These are phyloP conservation scores for Neopestalotiopsis sp. DNA, from an alignment of 2,329 filamentous ascomycete genomes.

Conservation along the genomic window DNA sequence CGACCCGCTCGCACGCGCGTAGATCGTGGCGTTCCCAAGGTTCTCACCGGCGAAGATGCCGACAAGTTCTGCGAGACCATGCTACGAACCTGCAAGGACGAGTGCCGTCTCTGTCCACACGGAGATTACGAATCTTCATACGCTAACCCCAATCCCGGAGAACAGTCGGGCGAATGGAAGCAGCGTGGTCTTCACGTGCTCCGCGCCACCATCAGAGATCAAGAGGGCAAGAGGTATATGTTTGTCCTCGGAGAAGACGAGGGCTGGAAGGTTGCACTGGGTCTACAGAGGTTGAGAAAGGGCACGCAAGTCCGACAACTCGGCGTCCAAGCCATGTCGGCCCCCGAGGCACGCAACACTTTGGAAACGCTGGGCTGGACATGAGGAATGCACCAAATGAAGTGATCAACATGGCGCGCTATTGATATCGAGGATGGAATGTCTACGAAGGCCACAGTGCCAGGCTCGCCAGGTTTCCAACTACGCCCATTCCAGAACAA, in stretches of 20 bases:
- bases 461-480: not conserved
- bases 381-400: conserved; percentile 16
- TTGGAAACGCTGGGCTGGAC: conserved; percentile 65
- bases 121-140: conserved; percentile 44
- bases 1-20: conserved; percentile 49
- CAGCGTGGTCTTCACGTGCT: conserved; percentile 64
- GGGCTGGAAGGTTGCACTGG: conserved; percentile 70
- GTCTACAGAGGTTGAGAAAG: conserved; percentile 63
- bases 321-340: conserved; percentile 61
- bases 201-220: conserved; percentile 67
- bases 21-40: conserved; percentile 54
- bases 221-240: conserved; percentile 69
- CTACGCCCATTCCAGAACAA: not conserved
- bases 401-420: not conserved
- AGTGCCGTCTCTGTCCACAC: conserved; percentile 61
- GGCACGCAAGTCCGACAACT: conserved; percentile 65
- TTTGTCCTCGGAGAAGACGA: conserved; percentile 70
- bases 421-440: not conserved
- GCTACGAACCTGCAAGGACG: conserved; percentile 67
- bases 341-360: conserved; percentile 57
- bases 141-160: conserved; percentile 45
- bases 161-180: conserved; percentile 60
- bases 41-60: conserved; percentile 67
- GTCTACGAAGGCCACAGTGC: not conserved
- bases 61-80: conserved; percentile 63